Base-by-base conservation (phyloP, 106 monocot species). In the Acanthochlamys bracteata region DNA sequence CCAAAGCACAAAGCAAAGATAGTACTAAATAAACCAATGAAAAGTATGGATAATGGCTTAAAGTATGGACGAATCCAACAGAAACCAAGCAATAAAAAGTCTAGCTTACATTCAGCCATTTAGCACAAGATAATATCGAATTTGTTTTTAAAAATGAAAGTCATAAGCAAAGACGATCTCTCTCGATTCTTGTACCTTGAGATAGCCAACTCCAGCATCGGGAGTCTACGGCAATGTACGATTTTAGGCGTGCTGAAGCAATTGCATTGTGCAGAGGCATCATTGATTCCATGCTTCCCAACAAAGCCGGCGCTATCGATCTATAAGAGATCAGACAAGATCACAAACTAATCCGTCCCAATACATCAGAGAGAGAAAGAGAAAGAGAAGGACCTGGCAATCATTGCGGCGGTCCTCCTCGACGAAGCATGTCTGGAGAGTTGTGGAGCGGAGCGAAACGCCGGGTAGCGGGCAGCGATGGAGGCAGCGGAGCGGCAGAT, bases 261-360 rank as follows among this genome's bases (percentile, higher is more conserved):
- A 78, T 70, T 53, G 86, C 82, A 39, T 69, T 86, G 62, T 86
- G 86, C 7, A 86, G 78, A 6, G 78, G 86, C 75, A 75, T 82
- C 61, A 82, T 51, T 0, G 82, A 82, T 21, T 73, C 54, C 10
- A 68, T 43, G 25, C 21, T 41, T 7, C 66, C 82, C 56, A 76
- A 49, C 33, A 76, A 51, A 22, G 73, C 75, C 63, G 75, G 41
- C 4, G 53, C 46, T 15, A 69, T 56, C 14, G 72, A 69, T 65
- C 85, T 84, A 59, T 17, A 65, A 26, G 66, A n/a, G 10, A 12
- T 26, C 16, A 53, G 0, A n/a, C 7, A n/a, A 53, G n/a, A 42
- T 20, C 20, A 8, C 27, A 25, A 25, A 17, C 49, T 58, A 10
- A 55, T 55, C 20, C 4, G 3, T 4, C 55, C 22, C 17, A 49